A percentile compares a stretch with the other conserved stretches of the same genome.
These are phyloP conservation scores for Geotrichum klebahnii DNA, from an alignment of 1,139 yeast genomes.

Conservation along the genomic window DNA sequence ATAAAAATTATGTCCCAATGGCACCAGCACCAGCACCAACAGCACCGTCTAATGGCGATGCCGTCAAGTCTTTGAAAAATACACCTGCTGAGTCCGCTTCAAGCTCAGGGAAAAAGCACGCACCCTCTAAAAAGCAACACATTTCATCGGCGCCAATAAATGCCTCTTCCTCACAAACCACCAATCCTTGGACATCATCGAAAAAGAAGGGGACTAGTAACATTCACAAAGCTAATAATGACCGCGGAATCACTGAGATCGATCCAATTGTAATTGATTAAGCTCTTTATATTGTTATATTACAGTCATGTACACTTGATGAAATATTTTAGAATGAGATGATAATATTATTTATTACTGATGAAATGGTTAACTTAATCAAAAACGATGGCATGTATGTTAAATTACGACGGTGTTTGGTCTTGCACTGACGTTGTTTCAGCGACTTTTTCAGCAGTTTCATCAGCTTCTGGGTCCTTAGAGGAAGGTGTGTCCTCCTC, in stretches of 20 bases:
- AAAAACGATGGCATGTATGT: no score
- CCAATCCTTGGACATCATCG: background rate
- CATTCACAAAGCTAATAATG: slow-evolving; percentile 6
- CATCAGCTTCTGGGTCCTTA: background rate
- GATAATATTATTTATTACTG: background rate
- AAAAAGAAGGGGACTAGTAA: background rate
- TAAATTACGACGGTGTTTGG: no score
- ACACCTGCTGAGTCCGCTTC: no score
- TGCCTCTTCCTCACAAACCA: background rate
- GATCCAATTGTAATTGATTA: slow-evolving; percentile 15
- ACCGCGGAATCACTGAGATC: background rate
- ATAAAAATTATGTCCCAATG: background rate
- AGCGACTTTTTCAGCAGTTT: background rate
- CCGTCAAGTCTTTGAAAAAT: no score
- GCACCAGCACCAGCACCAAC: background rate
- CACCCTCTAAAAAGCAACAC: no score
- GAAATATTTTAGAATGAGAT: background rate
- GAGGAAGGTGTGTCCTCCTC: no score
- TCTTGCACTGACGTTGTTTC: background rate
- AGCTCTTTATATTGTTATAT: background rate
- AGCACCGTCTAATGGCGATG: no score
- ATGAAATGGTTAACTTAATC: background rate
- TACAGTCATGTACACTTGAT: background rate
- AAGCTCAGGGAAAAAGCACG: no score
- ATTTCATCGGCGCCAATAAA: no score